These are phyloP conservation scores for Pythium rishiriense DNA, from an alignment of 352 stramenopile species.

Conservation along the genomic window DNA sequence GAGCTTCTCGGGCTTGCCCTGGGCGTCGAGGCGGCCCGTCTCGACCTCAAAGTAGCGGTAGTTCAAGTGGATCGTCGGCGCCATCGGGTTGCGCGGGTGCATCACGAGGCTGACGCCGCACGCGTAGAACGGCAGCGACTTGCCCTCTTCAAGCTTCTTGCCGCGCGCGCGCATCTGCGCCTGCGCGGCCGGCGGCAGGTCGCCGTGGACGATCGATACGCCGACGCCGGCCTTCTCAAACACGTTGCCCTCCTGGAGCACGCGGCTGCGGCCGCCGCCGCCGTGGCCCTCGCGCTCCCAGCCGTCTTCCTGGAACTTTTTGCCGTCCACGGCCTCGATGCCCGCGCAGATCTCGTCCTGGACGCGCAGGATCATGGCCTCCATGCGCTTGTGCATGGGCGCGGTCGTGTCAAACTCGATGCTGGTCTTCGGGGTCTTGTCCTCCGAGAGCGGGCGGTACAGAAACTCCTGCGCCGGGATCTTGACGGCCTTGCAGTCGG, in stretches of 20 bases:
- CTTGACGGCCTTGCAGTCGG: slow-evolving; percentile 37
- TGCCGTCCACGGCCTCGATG: slow-evolving; percentile 92
- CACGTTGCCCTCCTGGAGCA: slow-evolving; percentile 94
- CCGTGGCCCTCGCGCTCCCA: slow-evolving; percentile 95
- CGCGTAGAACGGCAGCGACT: slow-evolving; percentile 95
- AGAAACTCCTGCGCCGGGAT: slow-evolving; percentile 61
- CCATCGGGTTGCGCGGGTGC: slow-evolving; percentile 93
- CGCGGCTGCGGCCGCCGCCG: slow-evolving; percentile 92
- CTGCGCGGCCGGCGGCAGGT: slow-evolving; percentile 86
- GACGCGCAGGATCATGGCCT: slow-evolving; percentile 77
- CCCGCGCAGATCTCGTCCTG: slow-evolving; percentile 86
- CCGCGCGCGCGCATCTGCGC: slow-evolving; percentile 82
- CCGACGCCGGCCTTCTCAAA: slow-evolving; percentile 99
- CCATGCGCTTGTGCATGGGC: slow-evolving; percentile 76
- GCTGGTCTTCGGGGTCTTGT: slow-evolving; percentile 58
- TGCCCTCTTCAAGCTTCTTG: slow-evolving; percentile 66
- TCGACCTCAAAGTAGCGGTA: slow-evolving; percentile 98
- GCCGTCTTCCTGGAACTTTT: slow-evolving; percentile 94
- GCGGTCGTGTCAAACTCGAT: slow-evolving; percentile 77
- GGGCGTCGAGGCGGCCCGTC: slow-evolving; percentile 67
- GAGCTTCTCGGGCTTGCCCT: slow-evolving; percentile 78
- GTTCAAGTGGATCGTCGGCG: slow-evolving; percentile 97
- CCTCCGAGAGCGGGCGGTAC: slow-evolving; percentile 60
- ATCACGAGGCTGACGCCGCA: slow-evolving; percentile 97
- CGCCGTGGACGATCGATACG: slow-evolving; percentile 97